Evolutionary conservation across 306 rosid genomes (phyloP).

Genomic region (Morella rubra): DNA sequence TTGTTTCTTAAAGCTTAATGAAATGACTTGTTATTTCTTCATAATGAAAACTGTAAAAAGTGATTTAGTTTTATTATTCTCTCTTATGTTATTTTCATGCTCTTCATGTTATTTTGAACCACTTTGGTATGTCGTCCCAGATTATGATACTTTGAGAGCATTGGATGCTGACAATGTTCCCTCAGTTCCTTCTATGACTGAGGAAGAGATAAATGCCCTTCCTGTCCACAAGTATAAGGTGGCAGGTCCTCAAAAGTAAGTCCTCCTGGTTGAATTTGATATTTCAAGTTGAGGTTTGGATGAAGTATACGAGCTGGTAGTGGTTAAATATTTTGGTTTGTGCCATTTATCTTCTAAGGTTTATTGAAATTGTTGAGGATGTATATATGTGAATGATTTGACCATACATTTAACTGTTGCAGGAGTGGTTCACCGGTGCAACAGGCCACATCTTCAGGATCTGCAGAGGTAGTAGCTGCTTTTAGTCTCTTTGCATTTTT

Average conservation of each 20-base stretch:
- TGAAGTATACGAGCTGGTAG: not conserved
- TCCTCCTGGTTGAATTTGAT: constrained; percentile 2
- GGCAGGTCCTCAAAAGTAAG: constrained; percentile 67
- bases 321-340: constrained; percentile 9
- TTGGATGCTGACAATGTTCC: constrained; percentile 80
- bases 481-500: not conserved
- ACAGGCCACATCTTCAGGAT: constrained; percentile 60
- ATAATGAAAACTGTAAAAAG: not conserved
- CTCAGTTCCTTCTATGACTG: constrained; percentile 73
- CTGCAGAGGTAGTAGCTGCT: constrained; percentile 61
- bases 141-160: constrained; percentile 86
- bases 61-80: not conserved
- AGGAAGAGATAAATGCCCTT: constrained; percentile 85
- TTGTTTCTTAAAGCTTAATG: not conserved
- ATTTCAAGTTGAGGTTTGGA: not conserved
- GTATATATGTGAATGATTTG: constrained; percentile 18
- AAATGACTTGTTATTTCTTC: not conserved
- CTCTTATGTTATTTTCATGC: not conserved
- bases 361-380: not conserved
- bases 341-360: constrained; percentile 4
- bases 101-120: not conserved
- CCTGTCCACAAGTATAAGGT: constrained; percentile 86
- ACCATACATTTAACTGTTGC: constrained; percentile 37
- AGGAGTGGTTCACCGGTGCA: constrained; percentile 52
- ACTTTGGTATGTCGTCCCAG: constrained; percentile 33